Base-by-base conservation (phyloP, 768 basidiomycete genomes). In the Leccinum broughii region DNA sequence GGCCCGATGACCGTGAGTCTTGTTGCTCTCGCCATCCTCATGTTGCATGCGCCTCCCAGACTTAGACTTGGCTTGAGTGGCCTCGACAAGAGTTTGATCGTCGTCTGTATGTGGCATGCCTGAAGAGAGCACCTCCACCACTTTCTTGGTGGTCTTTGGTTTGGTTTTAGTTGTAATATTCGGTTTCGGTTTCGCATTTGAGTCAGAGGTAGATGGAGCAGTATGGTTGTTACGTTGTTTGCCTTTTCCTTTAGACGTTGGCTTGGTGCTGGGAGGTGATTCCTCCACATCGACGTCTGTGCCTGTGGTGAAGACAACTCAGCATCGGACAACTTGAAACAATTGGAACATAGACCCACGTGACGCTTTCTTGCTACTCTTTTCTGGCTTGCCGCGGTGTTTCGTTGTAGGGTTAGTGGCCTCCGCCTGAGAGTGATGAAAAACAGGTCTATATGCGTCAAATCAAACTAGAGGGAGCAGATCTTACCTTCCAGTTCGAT, bases 361-460 rank as follows among this genome's bases (percentile, higher is more conserved):
- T n/a, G 30, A 49, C 15, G 20, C 26, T 35, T 62, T 68, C 41
- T 56, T 52, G 56, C 65, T 65, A 3, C 54, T 52, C 20, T 67
- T 70, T 11, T 53, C 39, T 5, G 56, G 57, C 20, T 51, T 56
- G 6, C 62, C 60, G 44, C 60, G 64, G 10, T 64, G 71, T 32
- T 64, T 68, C 8, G 68, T 56, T 37, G 60, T 15, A 39, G 68
- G 58, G 22, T 61, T 55, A 30, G 50, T 8, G 3, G 11, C 8
- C 6, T 26, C 57, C 54, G 5, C 26, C 64, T 66, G 32, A 50
- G 32, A 34, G 9, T 2, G 24, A 22, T 9, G 13, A 6, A 30
- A 32, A 59, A 3, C 28, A 10, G 50, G 28, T 53, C 13, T 17
- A 41, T 41, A 41, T 5, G 32, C 10, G 6, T 26, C 20, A 11